These are phyloP conservation scores for Alliaria petiolata DNA, from an alignment of 345 rosid species.

Conservation along the genomic window DNA sequence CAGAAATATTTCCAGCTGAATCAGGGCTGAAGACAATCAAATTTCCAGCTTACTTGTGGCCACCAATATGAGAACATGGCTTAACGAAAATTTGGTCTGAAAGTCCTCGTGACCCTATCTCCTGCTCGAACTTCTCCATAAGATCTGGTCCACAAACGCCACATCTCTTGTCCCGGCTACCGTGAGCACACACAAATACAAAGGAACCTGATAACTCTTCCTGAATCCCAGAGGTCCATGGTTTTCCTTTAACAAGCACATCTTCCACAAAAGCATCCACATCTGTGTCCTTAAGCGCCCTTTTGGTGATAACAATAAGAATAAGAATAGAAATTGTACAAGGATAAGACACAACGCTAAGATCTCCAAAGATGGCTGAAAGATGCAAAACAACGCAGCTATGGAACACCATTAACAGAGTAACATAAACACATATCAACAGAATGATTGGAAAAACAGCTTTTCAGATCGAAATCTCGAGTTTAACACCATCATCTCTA, in stretches of 20 bases:
- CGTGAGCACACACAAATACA: conserved; percentile 91
- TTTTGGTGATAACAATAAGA: conserved; percentile 1
- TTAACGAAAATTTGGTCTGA: conserved; percentile 52
- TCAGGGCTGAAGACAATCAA: conserved; percentile 69
- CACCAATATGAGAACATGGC: conserved; percentile 92
- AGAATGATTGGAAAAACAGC: neutral
- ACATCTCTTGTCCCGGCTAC: conserved; percentile 84
- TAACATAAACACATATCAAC: neutral
- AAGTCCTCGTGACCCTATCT: conserved; percentile 60
- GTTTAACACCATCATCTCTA: conserved; percentile 2
- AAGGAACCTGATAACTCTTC: conserved; percentile 63
- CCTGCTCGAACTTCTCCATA: conserved; percentile 66
- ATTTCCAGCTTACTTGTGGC: conserved; percentile 98
- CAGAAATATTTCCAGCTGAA: conserved; percentile 53
- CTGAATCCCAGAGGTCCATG: conserved; percentile 63
- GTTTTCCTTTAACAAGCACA: conserved; percentile 74
- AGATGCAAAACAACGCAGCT: neutral
- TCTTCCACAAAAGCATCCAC: conserved; percentile 82
- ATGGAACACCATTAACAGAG: neutral
- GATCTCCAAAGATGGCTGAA: neutral
- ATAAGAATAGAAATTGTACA: neutral
- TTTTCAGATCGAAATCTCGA: conserved; percentile 16
- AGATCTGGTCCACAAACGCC: conserved; percentile 96
- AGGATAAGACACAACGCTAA: neutral
- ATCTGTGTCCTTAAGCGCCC: conserved; percentile 63